Percentiles rank a stretch among this genome's conserved stretches.
Evolutionary conservation across 148 eudicot species (phyloP).

Genomic region (Euryodendron excelsum): DNA sequence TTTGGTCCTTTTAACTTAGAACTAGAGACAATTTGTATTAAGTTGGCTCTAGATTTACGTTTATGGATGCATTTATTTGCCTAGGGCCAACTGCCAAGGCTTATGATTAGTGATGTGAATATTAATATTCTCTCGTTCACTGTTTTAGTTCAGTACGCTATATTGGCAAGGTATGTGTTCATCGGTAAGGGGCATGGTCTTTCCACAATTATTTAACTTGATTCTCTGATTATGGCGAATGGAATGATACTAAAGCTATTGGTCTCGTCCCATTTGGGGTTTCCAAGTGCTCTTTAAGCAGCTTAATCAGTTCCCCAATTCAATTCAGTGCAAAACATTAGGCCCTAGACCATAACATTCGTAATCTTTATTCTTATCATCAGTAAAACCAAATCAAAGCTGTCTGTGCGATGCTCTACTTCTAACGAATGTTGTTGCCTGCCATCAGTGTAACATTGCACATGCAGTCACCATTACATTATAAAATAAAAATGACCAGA

Average conservation of each 20-base stretch:
- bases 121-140: not conserved
- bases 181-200: not conserved
- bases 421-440: conserved; percentile 3
- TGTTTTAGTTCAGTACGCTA: not conserved
- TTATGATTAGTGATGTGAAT: not conserved
- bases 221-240: not conserved
- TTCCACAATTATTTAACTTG: not conserved
- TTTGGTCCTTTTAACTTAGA: not conserved
- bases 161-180: not conserved
- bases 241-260: not conserved
- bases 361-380: not conserved
- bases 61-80: not conserved
- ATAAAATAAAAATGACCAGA: not conserved
- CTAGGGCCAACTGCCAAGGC: not conserved
- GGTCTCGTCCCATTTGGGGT: not conserved
- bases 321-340: not conserved
- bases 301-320: not conserved
- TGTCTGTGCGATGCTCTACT: not conserved
- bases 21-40: not conserved
- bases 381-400: not conserved
- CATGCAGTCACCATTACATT: conserved; percentile 1
- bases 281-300: conserved; percentile 2
- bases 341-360: not conserved
- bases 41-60: not conserved
- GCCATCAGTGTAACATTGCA: conserved; percentile 6